These are phyloP conservation scores for Blastobotrys buckinghamii DNA, from an alignment of 1,139 yeast species.

Conservation along the genomic window DNA sequence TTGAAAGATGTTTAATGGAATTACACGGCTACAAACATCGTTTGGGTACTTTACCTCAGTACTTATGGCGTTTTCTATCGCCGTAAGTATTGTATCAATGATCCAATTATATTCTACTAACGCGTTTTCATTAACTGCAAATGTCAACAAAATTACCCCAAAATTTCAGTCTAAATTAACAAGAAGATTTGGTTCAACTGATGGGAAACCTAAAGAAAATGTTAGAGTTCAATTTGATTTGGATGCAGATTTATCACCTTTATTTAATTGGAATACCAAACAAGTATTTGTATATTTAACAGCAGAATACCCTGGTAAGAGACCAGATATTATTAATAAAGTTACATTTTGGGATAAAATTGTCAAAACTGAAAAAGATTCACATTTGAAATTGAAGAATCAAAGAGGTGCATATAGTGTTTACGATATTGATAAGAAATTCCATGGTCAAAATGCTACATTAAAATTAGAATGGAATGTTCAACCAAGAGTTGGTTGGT, in stretches of 20 bases:
- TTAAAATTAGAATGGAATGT: slow-evolving; percentile 82
- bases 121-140: slow-evolving; percentile 24
- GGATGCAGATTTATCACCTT: slow-evolving; percentile 53
- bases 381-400: slow-evolving; percentile 47
- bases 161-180: slow-evolving; percentile 45
- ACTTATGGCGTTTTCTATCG: slow-evolving; percentile 24
- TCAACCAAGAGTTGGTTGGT: slow-evolving; percentile 85
- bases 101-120: slow-evolving; percentile 27
- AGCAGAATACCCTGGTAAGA: slow-evolving; percentile 74
- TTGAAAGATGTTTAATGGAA: slow-evolving; percentile 13
- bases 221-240: slow-evolving; percentile 67
- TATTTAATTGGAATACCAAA: slow-evolving; percentile 96
- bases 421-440: slow-evolving; percentile 74
- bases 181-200: slow-evolving; percentile 65
- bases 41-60: slow-evolving; percentile 30
- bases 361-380: slow-evolving; percentile 52
- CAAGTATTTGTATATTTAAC: slow-evolving; percentile 87
- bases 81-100: slow-evolving; percentile 27
- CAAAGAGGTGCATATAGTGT: slow-evolving; percentile 73
- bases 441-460: slow-evolving; percentile 59
- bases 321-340: slow-evolving; percentile 43
- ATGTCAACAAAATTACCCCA: slow-evolving; percentile 25
- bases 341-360: slow-evolving; percentile 92
- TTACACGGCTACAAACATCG: slow-evolving; percentile 25
- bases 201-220: slow-evolving; percentile 74